phyloP scores from a whole-genome alignment of 768 basidiomycete genomes.

The Mycena latifolia region DNA sequence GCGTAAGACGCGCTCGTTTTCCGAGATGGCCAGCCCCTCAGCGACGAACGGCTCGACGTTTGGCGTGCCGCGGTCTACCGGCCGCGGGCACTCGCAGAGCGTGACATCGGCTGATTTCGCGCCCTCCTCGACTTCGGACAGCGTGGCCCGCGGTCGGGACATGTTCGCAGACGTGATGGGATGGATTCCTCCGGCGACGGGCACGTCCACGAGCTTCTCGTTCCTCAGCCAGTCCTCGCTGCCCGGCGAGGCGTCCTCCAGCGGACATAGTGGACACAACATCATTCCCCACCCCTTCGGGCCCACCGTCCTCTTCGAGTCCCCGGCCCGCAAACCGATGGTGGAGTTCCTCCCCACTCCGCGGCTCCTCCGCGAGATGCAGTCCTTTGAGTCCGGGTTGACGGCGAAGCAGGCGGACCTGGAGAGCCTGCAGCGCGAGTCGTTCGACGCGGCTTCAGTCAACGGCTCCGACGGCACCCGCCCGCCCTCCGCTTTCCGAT shows the following conservation, averaged over 20 bases:
- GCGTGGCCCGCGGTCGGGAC: constrained; percentile 54
- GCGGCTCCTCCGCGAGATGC: constrained; percentile 82
- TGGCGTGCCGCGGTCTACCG: constrained; percentile 47
- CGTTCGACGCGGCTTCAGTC: constrained; percentile 21
- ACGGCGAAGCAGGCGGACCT: constrained; percentile 73
- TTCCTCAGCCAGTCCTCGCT: constrained; percentile 47
- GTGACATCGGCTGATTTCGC: constrained; percentile 74
- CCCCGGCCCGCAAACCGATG: constrained; percentile 61
- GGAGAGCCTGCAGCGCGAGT: constrained; percentile 23
- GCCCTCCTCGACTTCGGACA: constrained; percentile 2
- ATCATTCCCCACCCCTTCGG: constrained; percentile 73
- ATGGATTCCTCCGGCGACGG: constrained; percentile 55
- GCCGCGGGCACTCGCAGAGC: constrained; percentile 82
- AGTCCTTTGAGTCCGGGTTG: constrained; percentile 86
- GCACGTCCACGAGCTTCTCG: constrained; percentile 50
- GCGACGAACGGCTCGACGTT: constrained; percentile 41
- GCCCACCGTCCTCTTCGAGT: constrained; percentile 69
- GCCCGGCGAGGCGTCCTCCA: constrained; percentile 41
- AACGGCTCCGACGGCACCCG: constrained; percentile 32
- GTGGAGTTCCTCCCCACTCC: constrained; percentile 59
- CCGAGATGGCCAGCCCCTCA: constrained; percentile 60
- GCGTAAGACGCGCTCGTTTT: constrained; percentile 82
- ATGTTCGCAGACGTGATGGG: constrained; percentile 77
- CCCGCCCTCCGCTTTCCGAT: constrained; percentile 47
- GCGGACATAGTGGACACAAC: constrained; percentile 8